Evolutionary conservation across 371 early-diverging fungal species (phyloP).

Genomic region (Mortierella sp.): DNA sequence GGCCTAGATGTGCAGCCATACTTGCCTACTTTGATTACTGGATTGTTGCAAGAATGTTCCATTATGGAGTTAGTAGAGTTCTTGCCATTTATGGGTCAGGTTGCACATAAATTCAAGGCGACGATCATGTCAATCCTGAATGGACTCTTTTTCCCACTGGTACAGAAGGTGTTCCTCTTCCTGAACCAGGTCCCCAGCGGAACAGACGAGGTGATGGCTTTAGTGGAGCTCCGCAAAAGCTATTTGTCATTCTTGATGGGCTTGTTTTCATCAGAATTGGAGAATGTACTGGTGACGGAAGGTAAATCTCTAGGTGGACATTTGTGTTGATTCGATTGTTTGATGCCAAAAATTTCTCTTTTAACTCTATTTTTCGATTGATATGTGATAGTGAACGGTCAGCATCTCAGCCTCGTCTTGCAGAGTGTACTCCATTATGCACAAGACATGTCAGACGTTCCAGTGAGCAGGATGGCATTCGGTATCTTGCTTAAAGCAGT

Average conservation of each 20-base stretch:
- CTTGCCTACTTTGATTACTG: conserved; percentile 83
- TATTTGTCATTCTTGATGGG: conserved; percentile 86
- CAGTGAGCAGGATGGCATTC: conserved; percentile 87
- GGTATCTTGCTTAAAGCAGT: conserved; percentile 85
- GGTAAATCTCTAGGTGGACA: conserved; percentile 52
- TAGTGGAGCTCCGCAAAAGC: conserved; percentile 82
- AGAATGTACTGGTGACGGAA: conserved; percentile 81
- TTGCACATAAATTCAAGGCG: conserved; percentile 92
- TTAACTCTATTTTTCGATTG: background rate
- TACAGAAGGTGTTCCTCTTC: conserved; percentile 86
- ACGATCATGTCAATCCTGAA: conserved; percentile 67
- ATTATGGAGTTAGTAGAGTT: conserved; percentile 88
- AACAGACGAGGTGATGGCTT: conserved; percentile 88
- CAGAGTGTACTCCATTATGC: conserved; percentile 85
- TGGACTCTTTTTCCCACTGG: conserved; percentile 84
- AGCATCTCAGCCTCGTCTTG: conserved; percentile 79
- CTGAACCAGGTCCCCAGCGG: conserved; percentile 87
- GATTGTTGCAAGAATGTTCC: conserved; percentile 81
- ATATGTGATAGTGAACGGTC: conserved; percentile 70
- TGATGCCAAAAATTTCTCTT: background rate
- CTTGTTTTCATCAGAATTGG: conserved; percentile 87
- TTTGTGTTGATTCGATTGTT: too few species aligned
- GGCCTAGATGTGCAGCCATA: conserved; percentile 88
- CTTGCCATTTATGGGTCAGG: conserved; percentile 86
- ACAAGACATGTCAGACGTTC: conserved; percentile 77